A percentile compares a stretch with the other conserved stretches of the same genome.
Conservation (phyloP, 805 yeast species). For the Candida taoyuanica region DNA sequence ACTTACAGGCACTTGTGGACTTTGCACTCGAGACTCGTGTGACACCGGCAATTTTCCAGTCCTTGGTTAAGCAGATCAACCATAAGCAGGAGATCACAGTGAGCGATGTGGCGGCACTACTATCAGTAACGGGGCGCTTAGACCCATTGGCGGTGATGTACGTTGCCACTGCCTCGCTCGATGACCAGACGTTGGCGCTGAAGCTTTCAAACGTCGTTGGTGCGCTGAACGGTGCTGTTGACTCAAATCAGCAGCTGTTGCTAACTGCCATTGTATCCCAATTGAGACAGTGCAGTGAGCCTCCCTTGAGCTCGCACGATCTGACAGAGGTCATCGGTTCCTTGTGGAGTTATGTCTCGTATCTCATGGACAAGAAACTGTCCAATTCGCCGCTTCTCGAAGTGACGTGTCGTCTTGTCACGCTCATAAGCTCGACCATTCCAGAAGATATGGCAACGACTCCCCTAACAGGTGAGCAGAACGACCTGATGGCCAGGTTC, state of each 20-base stretch:
- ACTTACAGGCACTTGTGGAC: conserved; percentile 11
- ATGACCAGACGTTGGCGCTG: conserved; percentile 10
- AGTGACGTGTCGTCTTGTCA: conserved; percentile 7
- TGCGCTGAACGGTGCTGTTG: conserved; percentile 9
- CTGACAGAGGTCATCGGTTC: conserved; percentile 12
- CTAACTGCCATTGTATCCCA: conserved; percentile 15
- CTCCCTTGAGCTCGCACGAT: conserved; percentile 17
- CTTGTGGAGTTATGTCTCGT: conserved; percentile 11
- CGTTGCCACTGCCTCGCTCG: conserved; percentile 12
- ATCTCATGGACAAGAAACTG: conserved; percentile 8
- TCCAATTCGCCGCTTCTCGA: no score
- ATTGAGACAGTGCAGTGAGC: conserved; percentile 9
- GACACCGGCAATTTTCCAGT: conserved; percentile 15
- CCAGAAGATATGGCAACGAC: conserved; percentile 9
- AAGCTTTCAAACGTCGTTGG: conserved; percentile 14
- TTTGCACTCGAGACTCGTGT: conserved; percentile 17
- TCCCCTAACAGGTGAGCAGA: conserved; percentile 9
- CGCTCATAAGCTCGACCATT: conserved; percentile 9
- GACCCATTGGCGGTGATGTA: conserved; percentile 24
- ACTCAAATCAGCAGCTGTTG: conserved; percentile 18
- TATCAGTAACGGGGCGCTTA: conserved; percentile 6
- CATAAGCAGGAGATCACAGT: conserved; percentile 18
- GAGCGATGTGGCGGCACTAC: conserved; percentile 11
- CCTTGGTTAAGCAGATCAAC: conserved; percentile 22
- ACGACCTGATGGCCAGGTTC: conserved; percentile 10